These are phyloP conservation scores for Coemansia sp. DNA, from an alignment of 192 early-diverging fungal species.

Conservation along the genomic window DNA sequence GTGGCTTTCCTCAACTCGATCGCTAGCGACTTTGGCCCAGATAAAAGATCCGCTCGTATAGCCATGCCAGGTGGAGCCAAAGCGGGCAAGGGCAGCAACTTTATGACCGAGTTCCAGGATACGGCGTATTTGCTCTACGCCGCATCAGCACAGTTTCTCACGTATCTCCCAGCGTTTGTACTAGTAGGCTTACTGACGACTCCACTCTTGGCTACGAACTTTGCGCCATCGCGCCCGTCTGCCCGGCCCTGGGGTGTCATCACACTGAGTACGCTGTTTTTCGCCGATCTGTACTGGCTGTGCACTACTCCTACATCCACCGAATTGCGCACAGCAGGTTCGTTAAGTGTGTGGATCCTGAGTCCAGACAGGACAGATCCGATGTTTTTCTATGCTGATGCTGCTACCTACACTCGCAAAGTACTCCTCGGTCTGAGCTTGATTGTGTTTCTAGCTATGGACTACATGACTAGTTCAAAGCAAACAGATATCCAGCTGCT, in stretches of 20 bases:
- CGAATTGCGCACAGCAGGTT: conserved; percentile 9
- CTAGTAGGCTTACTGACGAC: conserved; percentile 35
- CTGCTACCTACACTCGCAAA: conserved; percentile 34
- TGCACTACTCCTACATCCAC: conserved; percentile 29
- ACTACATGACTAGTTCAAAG: conserved; percentile 39
- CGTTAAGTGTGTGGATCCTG: conserved; percentile 30
- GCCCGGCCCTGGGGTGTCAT: conserved; percentile 44
- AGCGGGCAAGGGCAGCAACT: neutral
- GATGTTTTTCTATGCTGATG: conserved; percentile 34
- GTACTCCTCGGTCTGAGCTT: conserved; percentile 27
- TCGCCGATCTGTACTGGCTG: conserved; percentile 46
- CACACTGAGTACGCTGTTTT: conserved; percentile 21
- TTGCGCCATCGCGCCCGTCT: conserved; percentile 40
- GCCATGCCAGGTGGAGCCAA: conserved; percentile 13
- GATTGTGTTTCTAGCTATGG: conserved; percentile 26
- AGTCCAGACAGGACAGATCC: conserved; percentile 36
- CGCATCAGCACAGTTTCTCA: conserved; percentile 17
- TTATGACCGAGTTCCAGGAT: conserved; percentile 28
- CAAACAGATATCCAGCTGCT: conserved; percentile 51
- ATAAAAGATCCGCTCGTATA: conserved; percentile 22
- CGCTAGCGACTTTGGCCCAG: conserved; percentile 40
- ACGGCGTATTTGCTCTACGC: conserved; percentile 30
- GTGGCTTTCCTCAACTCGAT: conserved; percentile 45
- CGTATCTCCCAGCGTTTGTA: conserved; percentile 45
- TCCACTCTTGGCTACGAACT: conserved; percentile 31